Conservation (phyloP, 129 eudicot genomes). For the Saussurea involucrata region DNA sequence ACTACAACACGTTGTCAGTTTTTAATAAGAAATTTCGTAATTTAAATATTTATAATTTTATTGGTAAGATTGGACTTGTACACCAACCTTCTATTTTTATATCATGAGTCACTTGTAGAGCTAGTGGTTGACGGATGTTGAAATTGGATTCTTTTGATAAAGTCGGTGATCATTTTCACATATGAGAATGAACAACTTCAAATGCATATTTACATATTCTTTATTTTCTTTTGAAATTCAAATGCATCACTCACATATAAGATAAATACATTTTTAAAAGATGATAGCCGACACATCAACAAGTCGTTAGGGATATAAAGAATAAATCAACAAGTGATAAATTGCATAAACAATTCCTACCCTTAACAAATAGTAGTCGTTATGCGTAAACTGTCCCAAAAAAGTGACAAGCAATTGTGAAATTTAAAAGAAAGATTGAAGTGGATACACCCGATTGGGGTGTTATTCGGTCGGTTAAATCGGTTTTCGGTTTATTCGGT, state of each 20-base stretch:
- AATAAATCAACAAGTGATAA: neutral
- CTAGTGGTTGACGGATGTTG: neutral
- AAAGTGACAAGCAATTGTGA: too few relatives aligned
- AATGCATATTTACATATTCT: too few relatives aligned
- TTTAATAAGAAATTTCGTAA: neutral
- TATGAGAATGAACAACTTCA: neutral
- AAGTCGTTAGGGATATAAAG: neutral
- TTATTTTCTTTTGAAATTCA: too few relatives aligned
- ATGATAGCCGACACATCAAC: too few relatives aligned
- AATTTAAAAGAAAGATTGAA: too few relatives aligned
- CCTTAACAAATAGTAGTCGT: too few relatives aligned
- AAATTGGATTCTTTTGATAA: neutral
- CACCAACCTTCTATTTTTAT: neutral
- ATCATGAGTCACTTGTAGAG: neutral
- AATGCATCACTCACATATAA: too few relatives aligned
- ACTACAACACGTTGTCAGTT: neutral
- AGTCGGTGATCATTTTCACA: slow-evolving; percentile 1
- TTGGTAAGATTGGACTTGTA: neutral
- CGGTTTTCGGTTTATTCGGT: too few relatives aligned
- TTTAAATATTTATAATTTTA: neutral
- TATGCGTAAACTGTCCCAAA: too few relatives aligned
- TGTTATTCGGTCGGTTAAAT: too few relatives aligned
- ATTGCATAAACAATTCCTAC: neutral
- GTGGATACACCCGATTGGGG: too few relatives aligned
- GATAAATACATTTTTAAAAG: too few relatives aligned